A percentile compares a stretch with the other conserved stretches of the same genome.
Evolutionary conservation across 148 eudicot genomes (phyloP).

Genomic region (Camellia japonica): DNA sequence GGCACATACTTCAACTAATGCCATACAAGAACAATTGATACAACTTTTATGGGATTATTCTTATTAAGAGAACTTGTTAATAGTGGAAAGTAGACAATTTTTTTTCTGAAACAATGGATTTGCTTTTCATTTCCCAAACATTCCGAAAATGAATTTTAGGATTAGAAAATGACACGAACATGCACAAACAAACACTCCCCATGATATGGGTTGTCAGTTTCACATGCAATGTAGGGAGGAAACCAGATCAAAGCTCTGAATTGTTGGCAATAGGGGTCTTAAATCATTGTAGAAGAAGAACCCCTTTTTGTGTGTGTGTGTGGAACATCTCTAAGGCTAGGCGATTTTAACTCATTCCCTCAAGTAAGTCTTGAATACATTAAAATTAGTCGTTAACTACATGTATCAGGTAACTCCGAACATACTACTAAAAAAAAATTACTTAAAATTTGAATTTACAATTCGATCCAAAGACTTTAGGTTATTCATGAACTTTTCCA

Average conservation of each 20-base stretch:
- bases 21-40: background rate
- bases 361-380: too few relatives aligned
- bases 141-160: background rate
- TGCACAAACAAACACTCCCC: slow-evolving; percentile 2
- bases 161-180: background rate
- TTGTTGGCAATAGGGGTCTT: background rate
- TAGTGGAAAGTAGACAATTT: background rate
- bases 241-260: background rate
- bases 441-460: too few relatives aligned
- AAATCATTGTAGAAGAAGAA: background rate
- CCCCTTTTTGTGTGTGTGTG: background rate
- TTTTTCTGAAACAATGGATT: background rate
- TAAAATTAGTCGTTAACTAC: too few relatives aligned
- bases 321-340: too few relatives aligned
- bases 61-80: background rate
- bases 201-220: background rate
- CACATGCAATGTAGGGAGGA: background rate
- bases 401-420: too few relatives aligned
- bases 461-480: too few relatives aligned
- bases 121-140: slow-evolving; percentile 10
- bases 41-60: background rate
- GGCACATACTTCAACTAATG: too few relatives aligned
- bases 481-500: too few relatives aligned
- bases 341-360: too few relatives aligned
- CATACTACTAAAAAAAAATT: too few relatives aligned